These are phyloP conservation scores for Heteromeles arbutifolia DNA, from an alignment of 306 rosid genomes.

Conservation along the genomic window DNA sequence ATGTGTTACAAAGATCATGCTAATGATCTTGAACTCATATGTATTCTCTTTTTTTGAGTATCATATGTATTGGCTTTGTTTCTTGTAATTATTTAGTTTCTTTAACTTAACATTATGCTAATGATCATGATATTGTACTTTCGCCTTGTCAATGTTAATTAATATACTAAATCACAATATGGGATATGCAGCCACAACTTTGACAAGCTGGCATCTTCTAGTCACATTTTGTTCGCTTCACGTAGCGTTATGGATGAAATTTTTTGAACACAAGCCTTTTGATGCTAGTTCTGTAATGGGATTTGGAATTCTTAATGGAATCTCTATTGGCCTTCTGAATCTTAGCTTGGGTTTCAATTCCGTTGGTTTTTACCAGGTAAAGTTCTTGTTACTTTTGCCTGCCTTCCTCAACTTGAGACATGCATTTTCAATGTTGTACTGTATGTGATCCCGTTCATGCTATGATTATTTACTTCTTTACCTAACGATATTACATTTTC, in stretches of 20 bases:
- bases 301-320: constrained; percentile 91
- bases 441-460: background rate
- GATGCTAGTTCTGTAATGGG: constrained; percentile 89
- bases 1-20: too few species aligned
- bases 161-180: background rate
- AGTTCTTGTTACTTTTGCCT: background rate
- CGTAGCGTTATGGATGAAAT: constrained; percentile 73
- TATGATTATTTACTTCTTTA: background rate
- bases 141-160: background rate
- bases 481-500: background rate
- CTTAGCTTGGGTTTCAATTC: constrained; percentile 96
- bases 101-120: too few species aligned
- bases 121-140: background rate
- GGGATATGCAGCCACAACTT: constrained; percentile 68
- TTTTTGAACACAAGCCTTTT: constrained; percentile 92
- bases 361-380: constrained; percentile 96
- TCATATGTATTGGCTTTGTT: background rate
- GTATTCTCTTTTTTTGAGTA: background rate
- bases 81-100: too few species aligned
- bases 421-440: background rate
- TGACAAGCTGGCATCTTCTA: constrained; percentile 99
- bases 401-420: background rate
- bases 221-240: constrained; percentile 98
- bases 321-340: constrained; percentile 94
- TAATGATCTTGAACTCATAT: too few species aligned